Base-by-base conservation (phyloP, 2,329 filamentous ascomycete species). In the Lecanicillium sp. region DNA sequence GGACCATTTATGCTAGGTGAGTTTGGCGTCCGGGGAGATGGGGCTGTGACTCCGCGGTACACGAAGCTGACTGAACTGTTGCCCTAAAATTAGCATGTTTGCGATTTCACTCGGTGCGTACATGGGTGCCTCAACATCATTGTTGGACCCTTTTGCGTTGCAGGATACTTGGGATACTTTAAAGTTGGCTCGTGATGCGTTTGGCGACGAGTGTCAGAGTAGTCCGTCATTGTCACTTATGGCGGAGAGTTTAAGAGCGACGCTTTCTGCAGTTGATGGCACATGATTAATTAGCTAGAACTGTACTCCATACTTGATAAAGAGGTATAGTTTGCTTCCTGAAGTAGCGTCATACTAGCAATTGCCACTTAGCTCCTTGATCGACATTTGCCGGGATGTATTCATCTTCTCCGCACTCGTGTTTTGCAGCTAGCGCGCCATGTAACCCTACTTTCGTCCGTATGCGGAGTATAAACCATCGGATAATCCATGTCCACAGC, bases 1-100 rank as follows among this genome's bases (percentile, higher is more conserved):
- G 37, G 37, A 40, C 37, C 17, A 29, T 40, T 27, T 40, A 40
- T 35, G 37, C 37, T 17, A 40, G 37, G 37, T 40, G 22, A 25
- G 22, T 25, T 25, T 7, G 7, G 22, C 7, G 7, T 7, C 22
- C 22, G 11, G 7, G 22, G 7, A 25, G 11, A 25, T 25, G 22
- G 22, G 11, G 29, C 30, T 35, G 4, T 15, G 11, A 14, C 4
- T 10, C 17, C 29, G 29, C 7, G 29, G 7, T n/a, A 17, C 10
- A 33, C 22, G 11, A 34, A 12, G 12, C 5, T 34, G 5, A 32
- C 29, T 33, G 17, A 14, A 18, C 28, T 32, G 18, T 5, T 13
- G 15, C 28, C 9, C 10, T 14, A 25, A 11, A 17, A 12, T 3
- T 18, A 40, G 37, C 19, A 40, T 40, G 13, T 40, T 40, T 18